Base-by-base conservation (phyloP, 139 green algal genomes). In the Asterochloris erici region DNA sequence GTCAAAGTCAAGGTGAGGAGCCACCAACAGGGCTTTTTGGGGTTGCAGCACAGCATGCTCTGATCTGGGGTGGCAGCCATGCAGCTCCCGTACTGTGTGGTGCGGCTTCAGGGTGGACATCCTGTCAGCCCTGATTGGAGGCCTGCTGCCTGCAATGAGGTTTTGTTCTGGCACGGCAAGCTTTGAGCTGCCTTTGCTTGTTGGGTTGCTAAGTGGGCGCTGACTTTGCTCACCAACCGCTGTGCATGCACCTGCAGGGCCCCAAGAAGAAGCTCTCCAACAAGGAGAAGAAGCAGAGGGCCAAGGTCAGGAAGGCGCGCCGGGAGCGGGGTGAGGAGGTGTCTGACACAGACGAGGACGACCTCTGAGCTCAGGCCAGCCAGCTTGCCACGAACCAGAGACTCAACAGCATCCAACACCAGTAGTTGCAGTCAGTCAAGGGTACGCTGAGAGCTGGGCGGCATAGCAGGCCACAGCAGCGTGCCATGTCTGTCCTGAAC, bases 1-100 rank as follows among this genome's bases (percentile, higher is more conserved):
- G 91, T 97, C 84, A 97, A 98, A 93, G 82, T 97, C 69, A 95
- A 96, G 92, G 90, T 78, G 21, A 96, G 90, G 95, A 94, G 91
- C 92, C 95, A 90, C 90, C 14, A 27, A 73, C 9, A 73, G 68
- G 9, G 68, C 68, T 12, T 9, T 73, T 73, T 23, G 21, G 23
- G 68, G 68, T 9, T 4, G 21, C 21, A 1, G 68, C 21, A 73
- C 4, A 73, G 23, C 68, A 73, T 23, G 68, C 21, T 73, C 68
- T 27, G 68, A 73, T 73, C 23, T 73, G 38, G 38, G 38, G 38
- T 10, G 38, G 38, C 38, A 54, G 38, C 38, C 38, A 54, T 54
- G 38, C 38, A 6, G 38, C 38, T 54, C 6, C 38, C 6, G 38
- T 54, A 54, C 38, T 54, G 38, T 54, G 38, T 54, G 38, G 38